phyloP scores from a whole-genome alignment of 1,139 yeast genomes.

The Candida labiduridarum region DNA sequence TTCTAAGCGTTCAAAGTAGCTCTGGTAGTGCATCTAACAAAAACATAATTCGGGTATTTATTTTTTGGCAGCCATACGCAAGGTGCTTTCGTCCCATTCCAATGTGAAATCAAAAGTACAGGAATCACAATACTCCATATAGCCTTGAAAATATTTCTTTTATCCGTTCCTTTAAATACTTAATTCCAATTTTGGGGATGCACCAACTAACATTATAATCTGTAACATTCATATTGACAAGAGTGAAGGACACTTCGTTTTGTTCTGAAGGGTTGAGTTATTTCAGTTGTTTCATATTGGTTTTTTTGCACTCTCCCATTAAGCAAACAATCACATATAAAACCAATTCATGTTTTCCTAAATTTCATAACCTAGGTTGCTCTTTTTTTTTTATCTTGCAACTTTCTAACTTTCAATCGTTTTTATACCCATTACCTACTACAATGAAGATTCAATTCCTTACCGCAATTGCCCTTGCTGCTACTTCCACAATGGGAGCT shows the following conservation, averaged over 20 bases:
- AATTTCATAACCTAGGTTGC: no score
- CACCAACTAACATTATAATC: background rate
- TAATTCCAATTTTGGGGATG: no score
- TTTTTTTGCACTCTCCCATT: background rate
- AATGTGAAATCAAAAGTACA: background rate
- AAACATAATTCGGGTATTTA: background rate
- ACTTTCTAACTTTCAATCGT: background rate
- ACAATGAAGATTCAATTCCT: conserved; percentile 3
- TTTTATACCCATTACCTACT: background rate
- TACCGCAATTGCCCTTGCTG: conserved; percentile 1
- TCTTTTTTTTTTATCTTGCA: background rate
- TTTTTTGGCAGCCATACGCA: background rate
- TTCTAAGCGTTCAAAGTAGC: no score
- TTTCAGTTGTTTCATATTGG: background rate
- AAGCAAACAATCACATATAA: background rate
- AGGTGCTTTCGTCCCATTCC: background rate
- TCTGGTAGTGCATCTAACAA: no score
- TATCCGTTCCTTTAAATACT: background rate
- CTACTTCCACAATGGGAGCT: background rate
- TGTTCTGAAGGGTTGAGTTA: no score
- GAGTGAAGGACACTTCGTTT: no score
- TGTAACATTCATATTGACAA: background rate
- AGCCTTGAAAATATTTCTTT: background rate
- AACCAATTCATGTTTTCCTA: background rate
- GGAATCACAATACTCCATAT: background rate